Conservation (phyloP, 2,329 filamentous ascomycete genomes). For the Cladosporium sp. region DNA sequence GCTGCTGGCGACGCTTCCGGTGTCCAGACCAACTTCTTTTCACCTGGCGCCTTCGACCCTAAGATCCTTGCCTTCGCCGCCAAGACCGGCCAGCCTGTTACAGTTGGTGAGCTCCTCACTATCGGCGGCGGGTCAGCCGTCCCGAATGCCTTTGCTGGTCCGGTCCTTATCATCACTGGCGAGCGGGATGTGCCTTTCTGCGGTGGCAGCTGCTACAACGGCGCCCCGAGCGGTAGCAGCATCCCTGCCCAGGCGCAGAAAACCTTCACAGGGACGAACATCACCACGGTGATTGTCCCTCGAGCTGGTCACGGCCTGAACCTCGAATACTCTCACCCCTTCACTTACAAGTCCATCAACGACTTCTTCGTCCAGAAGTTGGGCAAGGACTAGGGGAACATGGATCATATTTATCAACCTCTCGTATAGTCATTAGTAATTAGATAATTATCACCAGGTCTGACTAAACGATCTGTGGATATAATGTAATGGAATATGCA, state of each 20-base stretch:
- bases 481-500: background rate
- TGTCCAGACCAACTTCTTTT: constrained; percentile 53
- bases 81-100: constrained; percentile 56
- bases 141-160: constrained; percentile 49
- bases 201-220: constrained; percentile 58
- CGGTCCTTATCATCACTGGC: constrained; percentile 61
- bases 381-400: background rate
- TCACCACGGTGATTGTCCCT: constrained; percentile 51
- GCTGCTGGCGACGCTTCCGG: constrained; percentile 48
- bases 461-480: background rate
- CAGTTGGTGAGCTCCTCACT: constrained; percentile 60
- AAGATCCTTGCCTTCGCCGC: constrained; percentile 51
- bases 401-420: background rate
- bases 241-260: constrained; percentile 47
- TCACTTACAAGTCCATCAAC: constrained; percentile 33
- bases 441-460: background rate
- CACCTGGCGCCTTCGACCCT: constrained; percentile 57
- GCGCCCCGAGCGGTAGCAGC: constrained; percentile 42
- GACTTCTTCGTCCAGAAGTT: constrained; percentile 32
- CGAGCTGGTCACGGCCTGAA: constrained; percentile 44
- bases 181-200: constrained; percentile 57
- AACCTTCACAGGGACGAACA: constrained; percentile 46
- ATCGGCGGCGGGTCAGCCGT: constrained; percentile 43
- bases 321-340: constrained; percentile 34
- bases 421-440: background rate